A percentile compares a stretch with the other conserved stretches of the same genome.
Evolutionary conservation across 352 stramenopile genomes (phyloP).

Genomic region (Pythium insidiosum): DNA sequence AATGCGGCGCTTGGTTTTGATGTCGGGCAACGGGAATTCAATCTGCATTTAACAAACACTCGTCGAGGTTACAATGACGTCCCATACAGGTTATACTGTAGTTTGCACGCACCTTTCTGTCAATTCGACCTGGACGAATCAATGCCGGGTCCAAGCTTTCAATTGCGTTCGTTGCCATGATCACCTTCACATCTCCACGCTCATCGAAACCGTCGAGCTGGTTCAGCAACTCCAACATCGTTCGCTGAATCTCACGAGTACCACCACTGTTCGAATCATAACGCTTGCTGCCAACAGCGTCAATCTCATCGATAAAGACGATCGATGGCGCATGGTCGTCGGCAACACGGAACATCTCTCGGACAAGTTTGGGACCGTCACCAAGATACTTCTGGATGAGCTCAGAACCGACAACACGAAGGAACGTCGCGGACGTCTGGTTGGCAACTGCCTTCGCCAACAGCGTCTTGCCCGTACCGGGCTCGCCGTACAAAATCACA

Average conservation of each 20-base stretch:
- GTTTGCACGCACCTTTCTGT: constrained; percentile 92
- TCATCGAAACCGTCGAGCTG: constrained; percentile 99
- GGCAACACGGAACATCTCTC: constrained; percentile 98
- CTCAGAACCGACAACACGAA: constrained; percentile 98
- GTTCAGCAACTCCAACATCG: constrained; percentile 99
- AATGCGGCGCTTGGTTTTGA: constrained; percentile 99
- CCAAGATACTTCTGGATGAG: constrained; percentile 99
- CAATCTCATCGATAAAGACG: constrained; percentile 99
- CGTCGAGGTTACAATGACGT: no score
- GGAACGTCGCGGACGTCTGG: constrained; percentile 99
- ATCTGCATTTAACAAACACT: no score
- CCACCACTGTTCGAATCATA: constrained; percentile 98
- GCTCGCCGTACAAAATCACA: constrained; percentile 99
- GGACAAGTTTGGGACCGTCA: constrained; percentile 99
- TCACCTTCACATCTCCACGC: constrained; percentile 99
- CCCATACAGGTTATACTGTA: no score
- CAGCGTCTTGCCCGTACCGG: constrained; percentile 99
- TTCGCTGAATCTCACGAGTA: constrained; percentile 99
- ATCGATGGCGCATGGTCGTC: constrained; percentile 98
- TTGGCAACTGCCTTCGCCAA: constrained; percentile 99
- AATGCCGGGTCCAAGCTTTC: constrained; percentile 98
- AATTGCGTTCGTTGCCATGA: constrained; percentile 99
- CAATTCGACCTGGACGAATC: constrained; percentile 98
- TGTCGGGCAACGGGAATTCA: constrained; percentile 99
- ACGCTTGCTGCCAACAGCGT: constrained; percentile 98